Evolutionary conservation across 148 eudicot species (phyloP).

Genomic region (Chenopodium formosanum): DNA sequence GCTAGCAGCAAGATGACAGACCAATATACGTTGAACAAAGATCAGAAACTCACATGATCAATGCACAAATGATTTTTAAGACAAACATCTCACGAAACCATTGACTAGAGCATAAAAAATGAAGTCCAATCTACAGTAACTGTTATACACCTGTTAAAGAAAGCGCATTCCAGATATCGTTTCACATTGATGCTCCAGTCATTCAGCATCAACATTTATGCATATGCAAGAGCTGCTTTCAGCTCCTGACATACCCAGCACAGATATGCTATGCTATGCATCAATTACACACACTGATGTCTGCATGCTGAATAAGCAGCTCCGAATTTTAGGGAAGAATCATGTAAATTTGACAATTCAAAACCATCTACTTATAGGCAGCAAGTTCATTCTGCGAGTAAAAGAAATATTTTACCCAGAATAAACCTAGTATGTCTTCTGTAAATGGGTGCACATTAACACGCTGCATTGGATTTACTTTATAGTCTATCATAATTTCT

Average conservation of each 20-base stretch:
- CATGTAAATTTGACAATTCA: not conserved
- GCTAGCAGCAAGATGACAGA: not conserved
- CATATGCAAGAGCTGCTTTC: not conserved
- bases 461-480: not conserved
- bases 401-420: not conserved
- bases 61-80: not conserved
- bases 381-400: not conserved
- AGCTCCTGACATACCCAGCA: not conserved
- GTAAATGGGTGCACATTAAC: not conserved
- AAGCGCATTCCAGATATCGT: not conserved
- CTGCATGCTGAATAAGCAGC: not conserved
- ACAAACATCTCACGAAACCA: not conserved
- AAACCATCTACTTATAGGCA: not conserved
- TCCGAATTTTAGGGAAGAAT: not conserved
- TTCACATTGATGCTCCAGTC: not conserved
- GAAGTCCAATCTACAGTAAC: no score
- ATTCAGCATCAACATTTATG: no score
- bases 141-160: not conserved
- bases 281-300: not conserved
- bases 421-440: not conserved
- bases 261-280: not conserved
- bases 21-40: not conserved
- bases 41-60: not conserved
- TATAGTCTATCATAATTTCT: not conserved
- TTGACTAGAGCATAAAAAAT: not conserved